Base-by-base conservation (phyloP, 2,329 filamentous ascomycete species). In the Penicillium corylophilum region DNA sequence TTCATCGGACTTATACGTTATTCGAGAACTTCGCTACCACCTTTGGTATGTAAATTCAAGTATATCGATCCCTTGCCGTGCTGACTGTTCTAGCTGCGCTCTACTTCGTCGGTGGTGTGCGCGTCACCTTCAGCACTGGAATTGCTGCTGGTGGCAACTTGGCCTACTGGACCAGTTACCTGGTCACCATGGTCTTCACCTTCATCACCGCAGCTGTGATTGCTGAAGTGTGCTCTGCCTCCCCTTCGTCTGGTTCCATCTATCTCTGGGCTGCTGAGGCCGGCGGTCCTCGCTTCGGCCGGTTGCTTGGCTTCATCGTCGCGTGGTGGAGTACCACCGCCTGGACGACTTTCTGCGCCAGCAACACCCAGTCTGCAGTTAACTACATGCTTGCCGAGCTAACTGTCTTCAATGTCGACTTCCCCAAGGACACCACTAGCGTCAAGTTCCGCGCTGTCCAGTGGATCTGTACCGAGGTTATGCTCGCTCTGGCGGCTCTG, bases 291-390 rank as follows among this genome's bases (percentile, higher is more conserved):
- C 73, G 73, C 20, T 83, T 73, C 56, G 81, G 81, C n/a, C 68
- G 81, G 24, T 69, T 84, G 0, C 75, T 83, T 48, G 81, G 81
- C 16, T 83, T 82, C 63, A 68, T 83, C n/a, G 82, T 83, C n/a
- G 82, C 82, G 0, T 84, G 81, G 82, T 84, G 82, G 82, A 81
- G 78, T 59, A 83, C 80, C 0, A 84, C 81, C 0, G 82, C 82
- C 1, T 84, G 82, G 82, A 84, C 82, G 2, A 84, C 78, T 0
- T 81, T 81, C 50, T 80, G 78, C 62, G 78, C 78, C 2, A 81
- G 78, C 54, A 80, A 80, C 57, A 79, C 77, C 0, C 78, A 80
- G 52, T 70, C 73, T 23, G 78, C 77, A 13, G 73, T 74, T 15
- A 81, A 80, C 53, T 81, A 80, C 44, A 77, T 81, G 74, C 74